Percentiles rank a stretch among this genome's conserved stretches.
These are phyloP conservation scores for Kalanchoe fedtschenkoi DNA, from an alignment of 164 flowering plant species.

Conservation along the genomic window DNA sequence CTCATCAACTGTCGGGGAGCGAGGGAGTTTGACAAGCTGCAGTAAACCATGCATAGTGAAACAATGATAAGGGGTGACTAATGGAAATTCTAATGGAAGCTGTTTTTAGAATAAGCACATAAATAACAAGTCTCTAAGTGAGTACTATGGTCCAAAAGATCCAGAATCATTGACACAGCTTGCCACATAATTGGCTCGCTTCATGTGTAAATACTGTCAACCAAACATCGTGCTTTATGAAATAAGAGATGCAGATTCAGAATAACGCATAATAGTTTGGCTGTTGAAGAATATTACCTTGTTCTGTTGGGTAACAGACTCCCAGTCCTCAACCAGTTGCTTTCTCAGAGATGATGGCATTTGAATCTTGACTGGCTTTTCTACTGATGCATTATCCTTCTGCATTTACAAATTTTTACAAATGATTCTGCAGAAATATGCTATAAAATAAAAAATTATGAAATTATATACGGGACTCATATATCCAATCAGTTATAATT, in stretches of 20 bases:
- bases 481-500: too few relatives aligned
- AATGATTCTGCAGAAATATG: not conserved
- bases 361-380: constrained; percentile 71
- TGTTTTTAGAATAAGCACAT: too few relatives aligned
- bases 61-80: not conserved
- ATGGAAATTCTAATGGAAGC: not conserved
- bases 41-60: constrained; percentile 1
- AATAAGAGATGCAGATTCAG: too few relatives aligned
- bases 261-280: not conserved
- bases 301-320: constrained; percentile 65
- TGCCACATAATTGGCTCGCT: not conserved
- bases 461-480: not conserved
- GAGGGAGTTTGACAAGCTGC: constrained; percentile 88
- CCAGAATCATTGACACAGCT: not conserved
- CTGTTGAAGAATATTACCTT: constrained; percentile 37
- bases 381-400: constrained; percentile 50
- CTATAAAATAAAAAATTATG: not conserved
- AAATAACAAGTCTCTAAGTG: too few relatives aligned
- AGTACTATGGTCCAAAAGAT: not conserved
- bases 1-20: constrained; percentile 67
- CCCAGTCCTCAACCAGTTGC: constrained; percentile 88
- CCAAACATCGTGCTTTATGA: not conserved
- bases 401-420: constrained; percentile 8
- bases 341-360: constrained; percentile 73
- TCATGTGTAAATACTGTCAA: not conserved